Conservation (phyloP, 257 asterid species). For the Nicotiana attenuata region DNA sequence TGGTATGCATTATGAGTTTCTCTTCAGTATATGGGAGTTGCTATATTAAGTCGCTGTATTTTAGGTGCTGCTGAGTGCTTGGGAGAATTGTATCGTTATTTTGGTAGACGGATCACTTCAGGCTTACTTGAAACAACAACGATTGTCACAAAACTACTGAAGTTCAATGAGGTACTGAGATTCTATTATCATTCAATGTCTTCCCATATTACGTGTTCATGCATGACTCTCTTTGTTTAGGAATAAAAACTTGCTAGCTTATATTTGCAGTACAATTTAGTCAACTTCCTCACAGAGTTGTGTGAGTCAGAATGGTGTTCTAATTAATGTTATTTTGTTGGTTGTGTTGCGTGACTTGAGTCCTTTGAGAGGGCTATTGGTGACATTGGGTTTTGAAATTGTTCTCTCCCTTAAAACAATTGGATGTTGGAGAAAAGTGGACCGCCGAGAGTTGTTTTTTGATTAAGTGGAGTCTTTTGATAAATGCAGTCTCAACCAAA, state of each 20-base stretch:
- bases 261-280: neutral
- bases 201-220: constrained; percentile 16
- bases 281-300: neutral
- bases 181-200: constrained; percentile 6
- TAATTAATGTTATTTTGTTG: neutral
- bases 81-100: constrained; percentile 79
- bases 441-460: neutral
- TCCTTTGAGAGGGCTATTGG: neutral
- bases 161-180: constrained; percentile 69
- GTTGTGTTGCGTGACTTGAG: neutral
- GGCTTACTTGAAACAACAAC: constrained; percentile 84
- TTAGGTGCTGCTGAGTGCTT: constrained; percentile 92
- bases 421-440: neutral
- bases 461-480: neutral
- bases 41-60: constrained; percentile 8
- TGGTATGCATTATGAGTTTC: neutral
- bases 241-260: neutral
- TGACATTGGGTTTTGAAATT: constrained; percentile 2
- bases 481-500: neutral
- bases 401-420: neutral
- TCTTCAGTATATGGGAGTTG: constrained; percentile 1
- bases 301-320: neutral
- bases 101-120: constrained; percentile 80
- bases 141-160: constrained; percentile 69
- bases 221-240: neutral